phyloP scores from a whole-genome alignment of 306 rosid genomes.

The Leucaena leucocephala region DNA sequence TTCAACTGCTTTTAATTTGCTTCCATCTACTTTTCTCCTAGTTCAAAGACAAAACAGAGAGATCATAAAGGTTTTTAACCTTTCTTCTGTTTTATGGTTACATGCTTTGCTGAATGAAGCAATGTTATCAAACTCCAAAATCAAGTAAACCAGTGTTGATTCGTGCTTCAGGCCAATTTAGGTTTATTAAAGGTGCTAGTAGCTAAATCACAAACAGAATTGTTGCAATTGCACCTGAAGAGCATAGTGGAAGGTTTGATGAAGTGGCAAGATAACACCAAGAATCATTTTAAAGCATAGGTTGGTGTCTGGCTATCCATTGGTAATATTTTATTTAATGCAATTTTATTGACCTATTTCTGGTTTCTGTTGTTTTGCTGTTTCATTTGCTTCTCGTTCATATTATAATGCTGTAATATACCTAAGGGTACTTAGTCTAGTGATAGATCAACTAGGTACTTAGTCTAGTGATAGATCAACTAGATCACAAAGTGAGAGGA shows the following conservation, averaged over 20 bases:
- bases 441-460: no score
- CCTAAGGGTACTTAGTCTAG: no score
- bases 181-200: constrained; percentile 85
- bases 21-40: constrained; percentile 67
- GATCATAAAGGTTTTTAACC: constrained; percentile 65
- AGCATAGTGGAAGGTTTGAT: constrained; percentile 82
- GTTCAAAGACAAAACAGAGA: constrained; percentile 73
- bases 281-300: constrained; percentile 84
- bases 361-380: constrained; percentile 24
- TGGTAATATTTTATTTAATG: neutral
- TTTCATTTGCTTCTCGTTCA: constrained; percentile 28
- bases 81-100: constrained; percentile 28
- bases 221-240: constrained; percentile 66
- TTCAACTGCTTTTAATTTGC: constrained; percentile 65
- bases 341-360: constrained; percentile 31
- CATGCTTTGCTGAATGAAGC: constrained; percentile 22
- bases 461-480: no score
- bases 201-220: constrained; percentile 82
- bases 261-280: constrained; percentile 85
- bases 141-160: constrained; percentile 8
- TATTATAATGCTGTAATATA: neutral
- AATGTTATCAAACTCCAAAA: neutral
- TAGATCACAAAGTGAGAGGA: no score
- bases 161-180: constrained; percentile 77
- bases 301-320: constrained; percentile 42